Evolutionary conservation across 345 rosid genomes (phyloP), one percentile per base, ranked within the genome.

Genomic region (Gossypium bickii): DNA sequence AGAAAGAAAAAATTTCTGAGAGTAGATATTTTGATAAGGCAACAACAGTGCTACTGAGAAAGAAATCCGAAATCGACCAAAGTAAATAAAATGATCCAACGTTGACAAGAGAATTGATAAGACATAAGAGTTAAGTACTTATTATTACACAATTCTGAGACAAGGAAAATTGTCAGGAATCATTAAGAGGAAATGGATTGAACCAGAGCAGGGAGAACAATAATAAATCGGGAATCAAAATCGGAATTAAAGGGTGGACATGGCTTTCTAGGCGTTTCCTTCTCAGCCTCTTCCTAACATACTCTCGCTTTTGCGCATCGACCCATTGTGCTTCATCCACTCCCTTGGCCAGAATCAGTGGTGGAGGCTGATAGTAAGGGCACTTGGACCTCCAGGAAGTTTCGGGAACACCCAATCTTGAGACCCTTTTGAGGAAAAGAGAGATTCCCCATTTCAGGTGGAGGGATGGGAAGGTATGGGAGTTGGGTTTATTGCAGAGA

Each of bases 371-470:
- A 29, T 79, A 85, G 86, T 84, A 94, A 2, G 94, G 98, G 77
- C 97, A 88, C 75, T 89, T 90, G 65, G 85, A 84, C 73, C 97
- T 80, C 97, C 94, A 87, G 1, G 97, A 89, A 11, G 94, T 87
- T 74, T 78, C 72, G 18, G 89, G 84, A n/a, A 78, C 77, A 43
- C 92, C 92, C 1, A 89, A 75, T 9, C 48, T 64, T 15, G 71
- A 47, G 7, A 67, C 56, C 71, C 71, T 47, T 67, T 13, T 67
- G 18, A 47, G 71, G 71, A 67, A 67, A 67, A 22, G 12, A 3
- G 56, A 67, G 56, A 66, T 18, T 24, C 56, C 71, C 71, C 71
- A 67, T 8, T 47, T 67, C 2, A 67, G 71, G 38, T 67, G 71
- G 51, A 47, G 71, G 1, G 71, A 47, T 47, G 71, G 56, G 71